Base-by-base conservation (phyloP, 345 rosid species). In the Brassica cretica region DNA sequence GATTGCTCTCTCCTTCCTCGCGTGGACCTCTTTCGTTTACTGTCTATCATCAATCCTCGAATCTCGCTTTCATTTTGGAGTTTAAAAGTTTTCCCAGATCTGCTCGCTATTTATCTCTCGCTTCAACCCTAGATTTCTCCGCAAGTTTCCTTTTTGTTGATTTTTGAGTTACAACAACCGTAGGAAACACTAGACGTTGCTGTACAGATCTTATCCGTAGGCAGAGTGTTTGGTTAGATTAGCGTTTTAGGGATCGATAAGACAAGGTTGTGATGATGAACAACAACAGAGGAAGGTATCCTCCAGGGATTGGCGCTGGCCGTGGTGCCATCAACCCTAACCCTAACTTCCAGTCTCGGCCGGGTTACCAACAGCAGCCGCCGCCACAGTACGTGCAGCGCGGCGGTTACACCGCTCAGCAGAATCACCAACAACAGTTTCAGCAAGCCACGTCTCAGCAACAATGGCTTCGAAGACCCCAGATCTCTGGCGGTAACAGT, bases 341-440 rank as follows among this genome's bases (percentile, higher is more conserved):
- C 87, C 89, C 89, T 73, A 77, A 82, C 15, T 84, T 78, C 62
- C 90, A 84, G 72, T 82, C 85, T n/a, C 79, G 82, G 76, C 37
- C 77, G 0, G 76, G 60, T 63, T 79, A 62, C 53, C 82, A 74
- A 9, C 82, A 35, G 41, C 86, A 75, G 56, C 86, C 84, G 76
- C 85, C 76, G 39, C 87, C 80, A 41, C 93, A 88, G 68, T 89
- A 89, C 72, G 90, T 89, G 55, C 93, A 89, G 66, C 85, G 91
- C 78, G 85, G 85, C 66, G 80, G 75, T 77, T 76, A 81, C 24
- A 1, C 24, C 72, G 21, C 35, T 0, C 58, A 67, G 15, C 86
- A 77, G 77, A 81, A 84, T 61, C 84, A 88, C 8, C 78, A 78
- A 4, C 82, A 79, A 9, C 87, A 81, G 75, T 81, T 39, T 56